Base-by-base conservation (phyloP, 306 rosid species). In the Pyrus pyrifolia region DNA sequence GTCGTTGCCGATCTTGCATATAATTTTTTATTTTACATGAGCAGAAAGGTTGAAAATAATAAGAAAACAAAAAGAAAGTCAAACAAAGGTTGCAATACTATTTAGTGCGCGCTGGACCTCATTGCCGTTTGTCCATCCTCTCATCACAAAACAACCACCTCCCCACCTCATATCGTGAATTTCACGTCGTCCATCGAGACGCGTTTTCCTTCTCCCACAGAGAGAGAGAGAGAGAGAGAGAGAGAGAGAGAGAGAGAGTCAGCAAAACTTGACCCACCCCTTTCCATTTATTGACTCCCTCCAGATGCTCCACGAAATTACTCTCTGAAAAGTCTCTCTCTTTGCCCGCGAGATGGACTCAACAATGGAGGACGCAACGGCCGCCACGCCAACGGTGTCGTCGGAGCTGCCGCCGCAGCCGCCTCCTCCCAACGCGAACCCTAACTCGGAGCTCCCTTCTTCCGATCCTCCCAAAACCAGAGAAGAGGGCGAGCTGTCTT, bases 401-500 rank as follows among this genome's bases (percentile, higher is more conserved):
- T 42, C 12, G 3, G 45, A 42, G 45, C 45, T 0, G 11, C 45
- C 45, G 12, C 12, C 27, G 27, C 12, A 1, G 25, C 27, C 12
- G 12, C 45, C 12, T 42, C 45, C 45, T 42, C 45, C 45, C 6
- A 8, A n/a, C 61, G 11, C 18, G 58, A 17, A 19, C 58, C 58
- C n/a, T 52, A 52, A 72, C 49, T 49, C 76, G 5, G 83, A 72
- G 72, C 83, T 61, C 60, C 30, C 72, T 35, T 22, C 62, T 29
- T 19, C 62, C 18, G 49, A 72, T 51, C 80, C 85, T 21, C 68
- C 86, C 79, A 81, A 80, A 70, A 27, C 67, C 83, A 87, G 84
- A 84, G 98, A 94, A 85, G 98, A 94, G 81, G 98, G 98, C 81
- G 98, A 94, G 77, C 83, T 90, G 27, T 87, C 92, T 51, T 90